Percentiles rank a stretch among this genome's conserved stretches.
These are phyloP conservation scores for Stylosanthes scabra DNA, from an alignment of 331 rosid species.

Conservation along the genomic window DNA sequence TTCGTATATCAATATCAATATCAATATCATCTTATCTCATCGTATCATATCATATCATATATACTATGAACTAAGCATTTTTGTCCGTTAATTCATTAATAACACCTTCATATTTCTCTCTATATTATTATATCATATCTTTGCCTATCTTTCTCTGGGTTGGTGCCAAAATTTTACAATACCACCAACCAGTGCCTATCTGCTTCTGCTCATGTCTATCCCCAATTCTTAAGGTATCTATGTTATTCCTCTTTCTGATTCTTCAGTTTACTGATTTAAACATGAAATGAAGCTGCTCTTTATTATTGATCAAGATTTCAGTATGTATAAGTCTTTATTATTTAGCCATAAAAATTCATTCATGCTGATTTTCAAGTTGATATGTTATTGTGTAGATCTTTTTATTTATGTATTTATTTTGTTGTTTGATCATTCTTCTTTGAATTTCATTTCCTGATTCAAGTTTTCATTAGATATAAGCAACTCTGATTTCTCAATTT, in stretches of 20 bases:
- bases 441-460: not conserved
- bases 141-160: not conserved
- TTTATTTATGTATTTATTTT: too few relatives aligned
- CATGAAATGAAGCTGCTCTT: not conserved
- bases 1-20: too few relatives aligned
- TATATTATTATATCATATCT: not conserved
- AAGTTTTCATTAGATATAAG: not conserved
- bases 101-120: not conserved
- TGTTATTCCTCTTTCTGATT: not conserved
- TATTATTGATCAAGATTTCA: not conserved
- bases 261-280: not conserved
- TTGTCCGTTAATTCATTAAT: not conserved
- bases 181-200: not conserved
- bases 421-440: not conserved
- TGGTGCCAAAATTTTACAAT: not conserved
- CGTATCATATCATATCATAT: not conserved
- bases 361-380: not conserved
- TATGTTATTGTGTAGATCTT: too few relatives aligned
- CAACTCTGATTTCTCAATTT: too few relatives aligned
- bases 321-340: not conserved
- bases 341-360: not conserved
- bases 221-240: conserved; percentile 17
- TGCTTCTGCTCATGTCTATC: not conserved
- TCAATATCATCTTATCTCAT: too few relatives aligned
- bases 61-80: not conserved